phyloP scores from a whole-genome alignment of 306 rosid genomes.

The Psophocarpus tetragonolobus region DNA sequence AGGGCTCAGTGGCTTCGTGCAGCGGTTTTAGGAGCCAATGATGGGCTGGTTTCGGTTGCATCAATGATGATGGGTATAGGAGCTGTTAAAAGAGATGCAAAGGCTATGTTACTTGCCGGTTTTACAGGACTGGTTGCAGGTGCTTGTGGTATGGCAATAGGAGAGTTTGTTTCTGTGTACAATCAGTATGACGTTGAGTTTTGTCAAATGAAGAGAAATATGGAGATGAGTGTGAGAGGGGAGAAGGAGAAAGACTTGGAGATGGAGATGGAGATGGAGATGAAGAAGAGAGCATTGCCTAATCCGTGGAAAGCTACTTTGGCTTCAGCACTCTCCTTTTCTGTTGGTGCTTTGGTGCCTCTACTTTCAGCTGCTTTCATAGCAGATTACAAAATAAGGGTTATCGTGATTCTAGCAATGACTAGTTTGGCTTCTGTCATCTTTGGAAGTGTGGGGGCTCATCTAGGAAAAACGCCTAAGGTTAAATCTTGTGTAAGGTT shows the following conservation, averaged over 20 bases:
- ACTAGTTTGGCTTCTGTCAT: conserved; percentile 45
- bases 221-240: neutral
- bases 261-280: neutral
- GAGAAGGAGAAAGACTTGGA: neutral
- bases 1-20: conserved; percentile 68
- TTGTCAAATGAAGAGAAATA: conserved; percentile 50
- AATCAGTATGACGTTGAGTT: conserved; percentile 64
- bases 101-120: conserved; percentile 60
- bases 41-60: conserved; percentile 62
- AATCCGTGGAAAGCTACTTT: conserved; percentile 49
- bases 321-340: conserved; percentile 51
- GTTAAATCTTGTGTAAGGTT: conserved; percentile 41
- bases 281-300: conserved; percentile 36
- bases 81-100: conserved; percentile 53
- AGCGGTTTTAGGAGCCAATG: conserved; percentile 64
- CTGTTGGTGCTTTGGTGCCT: conserved; percentile 47
- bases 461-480: conserved; percentile 37
- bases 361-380: conserved; percentile 42
- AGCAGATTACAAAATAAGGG: conserved; percentile 27
- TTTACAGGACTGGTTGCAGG: conserved; percentile 67
- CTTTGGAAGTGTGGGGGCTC: conserved; percentile 51
- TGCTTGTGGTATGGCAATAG: conserved; percentile 67
- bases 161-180: conserved; percentile 66
- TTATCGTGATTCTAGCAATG: conserved; percentile 32
- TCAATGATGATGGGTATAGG: conserved; percentile 76